Evolutionary conservation across 495 filamentous ascomycete species (phyloP), one percentile per base, ranked within the genome.

Genomic region (Podospora appendiculata): DNA sequence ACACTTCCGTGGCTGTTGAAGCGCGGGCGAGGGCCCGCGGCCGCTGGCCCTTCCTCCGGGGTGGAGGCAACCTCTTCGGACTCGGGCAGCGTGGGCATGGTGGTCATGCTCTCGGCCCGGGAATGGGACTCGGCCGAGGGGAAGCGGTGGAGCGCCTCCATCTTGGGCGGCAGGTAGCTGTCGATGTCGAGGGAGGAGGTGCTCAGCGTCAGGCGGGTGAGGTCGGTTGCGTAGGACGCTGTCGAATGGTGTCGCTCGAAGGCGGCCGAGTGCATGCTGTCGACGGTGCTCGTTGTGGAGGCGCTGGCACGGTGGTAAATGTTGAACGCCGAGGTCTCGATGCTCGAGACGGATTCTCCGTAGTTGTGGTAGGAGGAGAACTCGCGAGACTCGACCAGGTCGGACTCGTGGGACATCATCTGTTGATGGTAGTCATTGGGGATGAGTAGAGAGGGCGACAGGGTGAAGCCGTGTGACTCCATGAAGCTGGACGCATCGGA

Each of bases 361-460:
- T 67, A 58, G 13, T 62, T 48, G n/a, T 60, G 62, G n/a, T 59
- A 52, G 19, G 61, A 56, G n/a, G n/a, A 25, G 41, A 66, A 62
- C 45, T 69, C 67, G 38, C 69, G 60, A 14, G 62, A 41, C 17
- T 70, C 68, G 49, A 52, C 56, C 14, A 59, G 60, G 16, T 67
- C 69, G 33, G 61, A 57, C 49, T 72, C 71, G 39, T 59, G 63
- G n/a, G 57, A 59, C 36, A 71, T 47, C 69, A 77, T 72, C 53
- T 72, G 66, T 54, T 71, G 67, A 45, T 76, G 70, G 52, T 70
- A 76, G 41, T 78, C 75, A 43, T 64, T 63, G 34, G 78, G 78
- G 14, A 81, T 78, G 32, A 81, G 62, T 40, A 80, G 68, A 12
- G 75, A 74, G 5, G 78, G 78, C 18, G 77, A 80, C 6, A 81